Evolutionary conservation across 225 moss, liverwort and hornwort species (phyloP).

Genomic region (Physcomitrellopsis africana): DNA sequence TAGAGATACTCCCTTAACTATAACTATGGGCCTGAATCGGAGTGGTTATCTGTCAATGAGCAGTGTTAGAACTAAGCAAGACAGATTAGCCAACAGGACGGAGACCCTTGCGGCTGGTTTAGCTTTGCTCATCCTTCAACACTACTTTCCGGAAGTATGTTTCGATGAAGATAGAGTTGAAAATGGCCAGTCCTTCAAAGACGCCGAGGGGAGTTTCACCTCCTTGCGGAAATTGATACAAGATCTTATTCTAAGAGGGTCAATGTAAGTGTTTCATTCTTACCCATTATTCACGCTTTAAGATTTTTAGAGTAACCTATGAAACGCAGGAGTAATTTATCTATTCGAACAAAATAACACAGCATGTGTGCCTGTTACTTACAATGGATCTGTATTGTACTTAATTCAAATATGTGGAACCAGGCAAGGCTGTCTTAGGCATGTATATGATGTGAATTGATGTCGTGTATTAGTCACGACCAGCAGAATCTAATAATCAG

Average conservation of each 20-base stretch:
- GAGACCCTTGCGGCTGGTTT: conserved; percentile 53
- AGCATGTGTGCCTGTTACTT: conserved; percentile 6
- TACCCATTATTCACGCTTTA: conserved; percentile 12
- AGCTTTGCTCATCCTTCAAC: conserved; percentile 46
- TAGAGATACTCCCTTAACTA: conserved; percentile 24
- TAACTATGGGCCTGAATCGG: conserved; percentile 19
- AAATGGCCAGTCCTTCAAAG: conserved; percentile 23
- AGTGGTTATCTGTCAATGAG: conserved; percentile 31
- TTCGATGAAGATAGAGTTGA: conserved; percentile 29
- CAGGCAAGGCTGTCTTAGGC: not conserved
- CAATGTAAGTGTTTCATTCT: conserved; percentile 35
- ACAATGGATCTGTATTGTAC: conserved; percentile 1
- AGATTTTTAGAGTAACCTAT: conserved; percentile 4
- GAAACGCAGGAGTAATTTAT: not conserved
- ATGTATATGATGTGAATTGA: conserved; percentile 11
- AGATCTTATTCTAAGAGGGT: conserved; percentile 38
- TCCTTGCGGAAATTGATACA: conserved; percentile 53
- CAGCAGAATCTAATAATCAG: conserved; percentile 24
- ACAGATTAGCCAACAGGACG: conserved; percentile 42
- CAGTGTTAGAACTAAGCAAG: conserved; percentile 54
- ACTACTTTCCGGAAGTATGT: conserved; percentile 36
- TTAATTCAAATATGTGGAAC: not conserved
- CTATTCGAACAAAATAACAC: not conserved
- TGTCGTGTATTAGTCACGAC: conserved; percentile 17
- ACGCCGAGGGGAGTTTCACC: conserved; percentile 26